Base-by-base conservation (phyloP, 225 moss, liverwort and hornwort species). In the Takakia lepidozioides region DNA sequence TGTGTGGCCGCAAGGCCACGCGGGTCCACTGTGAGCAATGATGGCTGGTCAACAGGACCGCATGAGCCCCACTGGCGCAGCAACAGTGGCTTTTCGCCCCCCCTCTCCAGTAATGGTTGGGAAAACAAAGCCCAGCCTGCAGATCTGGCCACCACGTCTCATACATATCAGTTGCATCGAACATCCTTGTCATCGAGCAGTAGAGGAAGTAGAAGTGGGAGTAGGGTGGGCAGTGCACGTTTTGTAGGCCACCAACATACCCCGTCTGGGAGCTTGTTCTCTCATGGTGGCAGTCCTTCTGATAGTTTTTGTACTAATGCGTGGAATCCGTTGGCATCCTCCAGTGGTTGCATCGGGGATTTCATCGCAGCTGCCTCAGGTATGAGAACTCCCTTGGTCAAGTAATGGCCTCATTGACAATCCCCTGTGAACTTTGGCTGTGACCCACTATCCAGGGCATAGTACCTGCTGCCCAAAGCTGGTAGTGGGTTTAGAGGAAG, bases 161-260 rank as follows among this genome's bases (percentile, higher is more conserved):
- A 60, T 24, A 61, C 71, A 26, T 63, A 63, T 20, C 78, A 74
- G 18, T 64, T 73, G 36, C 82, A 68, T 27, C 63, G 73, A 67
- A 54, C 60, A 43, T 83, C 78, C 8, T 28, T 77, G 14, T 78
- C 78, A 38, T 77, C 73, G 26, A 76, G 70, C 44, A 70, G 82
- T 60, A 58, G 73, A 28, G 77, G 82, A 38, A 83, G 78, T 49
- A 77, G 82, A 55, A 73, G 77, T 54, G 72, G 69, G 66, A 78
- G 78, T 57, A 73, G 74, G 44, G 61, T 51, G 52, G 77, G 73
- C 17, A 77, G 82, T 57, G 66, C 70, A 23, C 57, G 72, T 11
- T 54, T 67, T 30, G 42, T 62, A 11, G 53, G 69, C 34, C 77
- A 78, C 62, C 61, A 55, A 18, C 82, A 67, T 19, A 77, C 59